Evolutionary conservation across 2,329 filamentous ascomycete genomes (phyloP).

Genomic region (Tolypocladium inflatum): DNA sequence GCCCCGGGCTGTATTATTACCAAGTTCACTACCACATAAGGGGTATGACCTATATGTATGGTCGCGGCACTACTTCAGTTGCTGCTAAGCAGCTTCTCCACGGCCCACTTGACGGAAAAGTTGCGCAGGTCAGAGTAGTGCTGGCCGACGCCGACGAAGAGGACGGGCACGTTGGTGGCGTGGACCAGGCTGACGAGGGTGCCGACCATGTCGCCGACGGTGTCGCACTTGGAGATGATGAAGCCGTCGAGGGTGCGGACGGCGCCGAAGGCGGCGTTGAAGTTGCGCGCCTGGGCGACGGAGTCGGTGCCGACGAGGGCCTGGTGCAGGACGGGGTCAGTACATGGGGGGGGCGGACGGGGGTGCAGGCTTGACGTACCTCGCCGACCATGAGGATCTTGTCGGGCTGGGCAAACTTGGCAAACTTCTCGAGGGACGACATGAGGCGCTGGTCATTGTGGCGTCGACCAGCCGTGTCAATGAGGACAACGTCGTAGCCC

Average conservation of each 20-base stretch:
- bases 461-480: conserved; percentile 88
- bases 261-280: conserved; percentile 84
- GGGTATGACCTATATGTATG: neutral
- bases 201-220: conserved; percentile 96
- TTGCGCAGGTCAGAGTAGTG: conserved; percentile 60
- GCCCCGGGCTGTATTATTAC: neutral
- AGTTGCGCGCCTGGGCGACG: conserved; percentile 91
- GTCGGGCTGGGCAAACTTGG: conserved; percentile 89
- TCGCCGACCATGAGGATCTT: conserved; percentile 94
- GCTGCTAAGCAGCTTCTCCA: conserved; percentile 53
- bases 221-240: conserved; percentile 98
- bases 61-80: conserved; percentile 18
- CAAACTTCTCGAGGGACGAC: conserved; percentile 95
- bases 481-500: conserved; percentile 85
- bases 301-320: conserved; percentile 92
- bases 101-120: conserved; percentile 61
- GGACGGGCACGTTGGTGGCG: conserved; percentile 89
- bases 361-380: conserved; percentile 18
- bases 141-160: conserved; percentile 74
- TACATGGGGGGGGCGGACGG: neutral
- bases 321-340: conserved; percentile 17
- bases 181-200: conserved; percentile 96
- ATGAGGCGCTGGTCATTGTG: conserved; percentile 96
- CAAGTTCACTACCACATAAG: neutral
- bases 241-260: conserved; percentile 82